A percentile compares a stretch with the other conserved stretches of the same genome.
Evolutionary conservation across 208 protist species (phyloP).

Genomic region (Leishmania turanica): DNA sequence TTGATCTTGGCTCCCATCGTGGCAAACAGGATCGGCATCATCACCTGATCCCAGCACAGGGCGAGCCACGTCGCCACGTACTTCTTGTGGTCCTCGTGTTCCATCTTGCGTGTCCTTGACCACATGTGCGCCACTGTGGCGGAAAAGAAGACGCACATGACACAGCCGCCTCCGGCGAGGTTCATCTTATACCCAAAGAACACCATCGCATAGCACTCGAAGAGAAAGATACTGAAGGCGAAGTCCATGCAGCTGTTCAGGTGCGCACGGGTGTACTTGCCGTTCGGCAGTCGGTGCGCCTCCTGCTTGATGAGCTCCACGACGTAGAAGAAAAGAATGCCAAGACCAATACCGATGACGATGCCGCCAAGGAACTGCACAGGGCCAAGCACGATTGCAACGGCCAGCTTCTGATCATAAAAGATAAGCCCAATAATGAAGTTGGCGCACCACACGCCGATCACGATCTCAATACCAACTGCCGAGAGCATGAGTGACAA

Average conservation of each 20-base stretch:
- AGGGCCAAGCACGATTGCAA: slow-evolving; percentile 63
- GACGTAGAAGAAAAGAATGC: slow-evolving; percentile 65
- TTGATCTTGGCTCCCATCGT: slow-evolving; percentile 76
- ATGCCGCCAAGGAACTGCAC: slow-evolving; percentile 77
- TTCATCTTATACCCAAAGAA: slow-evolving; percentile 64
- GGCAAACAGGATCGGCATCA: slow-evolving; percentile 77
- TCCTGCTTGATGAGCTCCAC: slow-evolving; percentile 80
- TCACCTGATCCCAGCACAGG: slow-evolving; percentile 69
- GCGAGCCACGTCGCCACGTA: slow-evolving; percentile 69
- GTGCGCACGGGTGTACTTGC: slow-evolving; percentile 59
- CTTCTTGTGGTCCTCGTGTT: slow-evolving; percentile 71
- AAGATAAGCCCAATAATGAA: slow-evolving; percentile 83
- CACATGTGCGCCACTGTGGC: slow-evolving; percentile 79
- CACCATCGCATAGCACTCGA: slow-evolving; percentile 59
- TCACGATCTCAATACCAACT: slow-evolving; percentile 69
- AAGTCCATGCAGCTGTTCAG: slow-evolving; percentile 65
- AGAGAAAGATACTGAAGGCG: slow-evolving; percentile 55
- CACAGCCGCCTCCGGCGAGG: slow-evolving; percentile 71
- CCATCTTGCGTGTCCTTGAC: slow-evolving; percentile 37
- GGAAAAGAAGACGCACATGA: slow-evolving; percentile 77
- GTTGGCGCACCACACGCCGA: slow-evolving; percentile 81
- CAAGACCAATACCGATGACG: slow-evolving; percentile 58
- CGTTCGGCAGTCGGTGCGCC: slow-evolving; percentile 67
- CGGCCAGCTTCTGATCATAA: slow-evolving; percentile 46
- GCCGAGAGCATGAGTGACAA: slow-evolving; percentile 77